Evolutionary conservation across 164 flowering plant genomes (phyloP).

Genomic region (Cinnamomum micranthum): DNA sequence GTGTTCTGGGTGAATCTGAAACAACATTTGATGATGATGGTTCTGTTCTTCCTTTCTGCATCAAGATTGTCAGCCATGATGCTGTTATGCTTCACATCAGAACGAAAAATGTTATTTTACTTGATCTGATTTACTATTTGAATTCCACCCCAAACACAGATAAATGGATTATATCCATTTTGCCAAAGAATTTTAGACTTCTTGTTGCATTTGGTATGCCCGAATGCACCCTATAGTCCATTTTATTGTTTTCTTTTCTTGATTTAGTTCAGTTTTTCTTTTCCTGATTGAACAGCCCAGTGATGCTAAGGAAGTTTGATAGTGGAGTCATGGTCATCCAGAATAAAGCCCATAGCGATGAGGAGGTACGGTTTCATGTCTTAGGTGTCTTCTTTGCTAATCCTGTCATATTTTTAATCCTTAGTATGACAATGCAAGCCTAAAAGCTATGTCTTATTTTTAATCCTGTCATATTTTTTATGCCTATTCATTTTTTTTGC

Average conservation of each 20-base stretch:
- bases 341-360: conserved; percentile 88
- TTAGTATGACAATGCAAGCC: too few relatives aligned
- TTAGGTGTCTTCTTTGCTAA: not conserved
- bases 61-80: not conserved
- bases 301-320: conserved; percentile 91
- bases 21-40: not conserved
- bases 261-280: not conserved
- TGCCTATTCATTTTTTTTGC: not conserved
- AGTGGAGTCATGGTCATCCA: conserved; percentile 98
- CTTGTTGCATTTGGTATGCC: not conserved
- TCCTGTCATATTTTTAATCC: not conserved
- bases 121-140: not conserved
- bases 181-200: not conserved
- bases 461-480: too few relatives aligned
- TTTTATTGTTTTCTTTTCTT: not conserved
- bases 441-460: too few relatives aligned
- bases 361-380: conserved; percentile 51
- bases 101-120: too few relatives aligned
- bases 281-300: conserved; percentile 51
- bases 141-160: not conserved
- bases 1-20: not conserved
- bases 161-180: not conserved
- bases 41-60: not conserved
- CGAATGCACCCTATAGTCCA: too few relatives aligned
- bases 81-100: not conserved